Evolutionary conservation across 192 early-diverging fungal species (phyloP).

Genomic region (Backusella mclennaniae): DNA sequence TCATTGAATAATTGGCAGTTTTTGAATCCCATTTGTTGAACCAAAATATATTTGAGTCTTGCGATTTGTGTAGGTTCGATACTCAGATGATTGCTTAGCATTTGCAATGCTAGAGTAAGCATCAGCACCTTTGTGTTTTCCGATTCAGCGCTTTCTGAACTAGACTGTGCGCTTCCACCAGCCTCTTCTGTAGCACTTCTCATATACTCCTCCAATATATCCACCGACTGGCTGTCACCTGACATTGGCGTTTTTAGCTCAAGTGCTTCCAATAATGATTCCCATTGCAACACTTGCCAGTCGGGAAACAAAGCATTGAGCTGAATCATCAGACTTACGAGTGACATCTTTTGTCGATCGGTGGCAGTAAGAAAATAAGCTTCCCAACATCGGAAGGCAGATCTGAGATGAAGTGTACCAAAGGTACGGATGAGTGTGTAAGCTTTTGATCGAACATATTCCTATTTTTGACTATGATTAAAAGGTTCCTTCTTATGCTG

Average conservation of each 20-base stretch:
- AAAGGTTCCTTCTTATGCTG: not conserved
- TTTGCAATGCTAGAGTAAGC: conserved; percentile 52
- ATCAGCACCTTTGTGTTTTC: conserved; percentile 43
- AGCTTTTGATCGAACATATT: conserved; percentile 54
- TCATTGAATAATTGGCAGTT: conserved; percentile 40
- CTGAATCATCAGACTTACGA: conserved; percentile 52
- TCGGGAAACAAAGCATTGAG: conserved; percentile 53
- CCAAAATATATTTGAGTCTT: conserved; percentile 46
- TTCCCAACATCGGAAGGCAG: conserved; percentile 59
- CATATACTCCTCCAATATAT: conserved; percentile 32
- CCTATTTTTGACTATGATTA: conserved; percentile 21
- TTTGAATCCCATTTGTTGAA: conserved; percentile 50
- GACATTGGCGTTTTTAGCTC: conserved; percentile 10
- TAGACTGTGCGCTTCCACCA: not conserved
- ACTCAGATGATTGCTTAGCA: conserved; percentile 50
- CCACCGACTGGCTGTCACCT: not conserved
- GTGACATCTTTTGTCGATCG: conserved; percentile 32
- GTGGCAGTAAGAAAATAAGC: conserved; percentile 45
- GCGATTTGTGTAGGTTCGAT: conserved; percentile 44
- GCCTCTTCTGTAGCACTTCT: conserved; percentile 3
- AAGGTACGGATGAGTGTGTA: conserved; percentile 45
- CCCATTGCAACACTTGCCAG: conserved; percentile 49
- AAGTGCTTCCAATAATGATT: conserved; percentile 30
- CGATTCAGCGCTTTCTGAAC: conserved; percentile 18
- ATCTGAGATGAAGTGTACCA: conserved; percentile 43